Evolutionary conservation across 2,329 filamentous ascomycete species (phyloP).

Genomic region (Boeremia lycopersici): DNA sequence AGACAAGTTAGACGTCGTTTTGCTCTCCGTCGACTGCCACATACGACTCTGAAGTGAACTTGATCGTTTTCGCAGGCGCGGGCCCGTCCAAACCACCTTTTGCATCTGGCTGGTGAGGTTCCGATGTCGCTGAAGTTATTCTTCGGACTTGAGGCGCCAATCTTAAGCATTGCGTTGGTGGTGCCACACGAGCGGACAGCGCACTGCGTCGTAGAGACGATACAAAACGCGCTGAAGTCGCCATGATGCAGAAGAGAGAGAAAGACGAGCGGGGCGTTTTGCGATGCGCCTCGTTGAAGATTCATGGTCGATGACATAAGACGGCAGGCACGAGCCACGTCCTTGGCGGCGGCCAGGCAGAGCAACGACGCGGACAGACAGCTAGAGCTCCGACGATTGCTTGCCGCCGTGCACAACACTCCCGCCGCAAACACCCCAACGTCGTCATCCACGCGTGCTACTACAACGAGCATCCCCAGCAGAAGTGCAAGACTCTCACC

Average conservation of each 20-base stretch:
- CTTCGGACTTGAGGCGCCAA: slow-evolving; percentile 44
- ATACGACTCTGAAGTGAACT: slow-evolving; percentile 81
- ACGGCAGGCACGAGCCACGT: slow-evolving; percentile 31
- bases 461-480: neutral
- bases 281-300: slow-evolving; percentile 21
- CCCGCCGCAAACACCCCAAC: slow-evolving; percentile 13
- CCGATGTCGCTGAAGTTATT: slow-evolving; percentile 49
- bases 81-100: slow-evolving; percentile 45
- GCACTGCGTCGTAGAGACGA: slow-evolving; percentile 42
- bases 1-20: slow-evolving; percentile 13
- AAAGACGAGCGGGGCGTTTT: slow-evolving; percentile 27
- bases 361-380: slow-evolving; percentile 49
- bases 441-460: neutral
- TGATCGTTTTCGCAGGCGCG: slow-evolving; percentile 57
- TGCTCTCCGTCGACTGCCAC: slow-evolving; percentile 16
- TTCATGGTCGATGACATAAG: slow-evolving; percentile 37
- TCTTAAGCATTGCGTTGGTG: slow-evolving; percentile 31
- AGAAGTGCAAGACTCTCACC: slow-evolving; percentile 21
- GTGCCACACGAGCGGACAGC: slow-evolving; percentile 32
- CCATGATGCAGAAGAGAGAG: slow-evolving; percentile 35
- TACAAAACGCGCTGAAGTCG: slow-evolving; percentile 41
- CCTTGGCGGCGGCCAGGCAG: slow-evolving; percentile 44
- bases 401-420: slow-evolving; percentile 28
- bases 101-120: slow-evolving; percentile 48
- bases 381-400: slow-evolving; percentile 40